Percentiles rank a stretch among this genome's conserved stretches.
Conservation (phyloP, 441 rosid genomes). For the Biscutella auriculata region DNA sequence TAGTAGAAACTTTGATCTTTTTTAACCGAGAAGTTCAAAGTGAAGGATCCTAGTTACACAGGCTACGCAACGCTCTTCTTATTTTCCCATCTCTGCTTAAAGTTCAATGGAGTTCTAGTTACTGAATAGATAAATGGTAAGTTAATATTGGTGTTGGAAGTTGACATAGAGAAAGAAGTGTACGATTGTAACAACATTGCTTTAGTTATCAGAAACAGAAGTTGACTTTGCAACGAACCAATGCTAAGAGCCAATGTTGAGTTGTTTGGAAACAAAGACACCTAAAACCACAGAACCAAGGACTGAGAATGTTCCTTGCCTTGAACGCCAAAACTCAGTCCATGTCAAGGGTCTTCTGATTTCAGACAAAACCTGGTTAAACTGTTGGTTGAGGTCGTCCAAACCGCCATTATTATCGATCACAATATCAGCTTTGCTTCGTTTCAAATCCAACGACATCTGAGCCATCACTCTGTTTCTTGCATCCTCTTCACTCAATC, state of each 20-base stretch:
- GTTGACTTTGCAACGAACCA: no score
- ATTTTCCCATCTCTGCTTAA: no score
- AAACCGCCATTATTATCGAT: slow-evolving; percentile 61
- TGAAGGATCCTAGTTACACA: slow-evolving; percentile 35
- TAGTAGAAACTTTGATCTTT: slow-evolving; percentile 24
- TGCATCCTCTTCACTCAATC: slow-evolving; percentile 21
- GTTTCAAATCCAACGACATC: slow-evolving; percentile 59
- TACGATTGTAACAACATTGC: no score
- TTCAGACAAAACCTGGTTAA: slow-evolving; percentile 34
- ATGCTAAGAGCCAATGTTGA: slow-evolving; percentile 4
- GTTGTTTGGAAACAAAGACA: slow-evolving; percentile 29
- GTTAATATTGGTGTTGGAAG: no score
- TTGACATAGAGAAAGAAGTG: no score
- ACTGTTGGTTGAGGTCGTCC: slow-evolving; percentile 47
- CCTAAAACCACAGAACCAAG: slow-evolving; percentile 31
- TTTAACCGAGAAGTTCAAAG: slow-evolving; percentile 55
- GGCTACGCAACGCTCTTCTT: slow-evolving; percentile 44
- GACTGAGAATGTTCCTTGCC: slow-evolving; percentile 47
- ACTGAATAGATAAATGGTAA: no score
- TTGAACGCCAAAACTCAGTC: slow-evolving; percentile 65
- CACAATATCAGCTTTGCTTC: slow-evolving; percentile 53
- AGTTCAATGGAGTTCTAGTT: no score
- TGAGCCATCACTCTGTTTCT: slow-evolving; percentile 58
- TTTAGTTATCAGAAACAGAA: no score
- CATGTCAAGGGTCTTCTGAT: slow-evolving; percentile 53